Base-by-base conservation (phyloP, 345 rosid genomes). In the Rhizophora mangle region DNA sequence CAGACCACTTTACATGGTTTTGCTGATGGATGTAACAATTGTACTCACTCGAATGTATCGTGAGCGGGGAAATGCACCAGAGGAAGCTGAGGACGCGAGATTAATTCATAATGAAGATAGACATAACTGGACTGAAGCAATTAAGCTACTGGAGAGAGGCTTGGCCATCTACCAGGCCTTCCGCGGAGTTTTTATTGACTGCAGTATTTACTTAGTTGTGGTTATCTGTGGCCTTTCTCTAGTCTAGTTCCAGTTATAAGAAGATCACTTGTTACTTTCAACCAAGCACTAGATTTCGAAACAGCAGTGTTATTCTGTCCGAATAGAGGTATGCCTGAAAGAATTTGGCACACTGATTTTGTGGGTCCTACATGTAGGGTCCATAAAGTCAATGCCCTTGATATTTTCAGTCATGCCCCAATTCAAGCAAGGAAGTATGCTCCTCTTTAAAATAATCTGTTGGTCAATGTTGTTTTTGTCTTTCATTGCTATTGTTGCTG, bases 81-180 rank as follows among this genome's bases (percentile, higher is more conserved):
- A 78, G 58, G 86, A 77, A 53, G 74, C 52, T 10, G 84, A 68
- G 55, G 83, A 75, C 31, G 83, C 75, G 60, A 81, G 60, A 39
- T 66, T 19, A 51, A 63, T 0, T 46, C 0, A 53, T 64, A 72
- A 69, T 71, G 80, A 68, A 46, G 82, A 85, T 53, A 77, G 54
- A 62, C 59, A 79, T 32, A 79, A 75, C 65, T 83, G 89, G 91
- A 74, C 58, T 6, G 91, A 72, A 68, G 94, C 95, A 4, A 82
- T 87, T 67, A 82, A 75, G 77, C 75, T 92, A 52, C 47, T 90
- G 80, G 98, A 92, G 78, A 84, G 91, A 81, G 89, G 98, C 36
- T 73, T 88, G 80, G 87, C 81, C 18, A 67, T 69, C 39, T 90
- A 88, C 75, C 89, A 82, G 79, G 79, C 78, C 7, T 46, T 80